phyloP scores from a whole-genome alignment of 306 rosid genomes.

The Vicia villosa region DNA sequence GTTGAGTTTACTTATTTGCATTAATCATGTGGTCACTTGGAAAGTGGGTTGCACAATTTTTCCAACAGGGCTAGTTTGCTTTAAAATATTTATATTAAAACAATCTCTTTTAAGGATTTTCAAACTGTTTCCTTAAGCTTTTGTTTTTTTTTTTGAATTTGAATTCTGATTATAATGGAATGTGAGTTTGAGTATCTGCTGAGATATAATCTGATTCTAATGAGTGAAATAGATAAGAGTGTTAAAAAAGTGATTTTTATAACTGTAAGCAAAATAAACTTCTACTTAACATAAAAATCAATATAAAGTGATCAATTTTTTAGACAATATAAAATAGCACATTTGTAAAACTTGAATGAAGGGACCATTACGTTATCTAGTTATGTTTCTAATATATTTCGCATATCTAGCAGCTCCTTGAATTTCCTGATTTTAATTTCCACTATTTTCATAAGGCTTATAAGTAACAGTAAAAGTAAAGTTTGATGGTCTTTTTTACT shows the following conservation, averaged over 20 bases:
- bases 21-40: constrained; percentile 11
- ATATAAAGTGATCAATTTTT: background rate
- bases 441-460: constrained; percentile 19
- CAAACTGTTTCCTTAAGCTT: background rate
- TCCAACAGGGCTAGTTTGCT: no score
- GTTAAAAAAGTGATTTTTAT: background rate
- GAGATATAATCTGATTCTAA: background rate
- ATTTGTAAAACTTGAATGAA: background rate
- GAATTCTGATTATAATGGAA: background rate
- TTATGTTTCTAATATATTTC: constrained; percentile 26
- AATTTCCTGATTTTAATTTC: background rate
- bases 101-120: background rate
- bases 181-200: background rate
- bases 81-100: no score
- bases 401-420: constrained; percentile 15
- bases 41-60: no score
- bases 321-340: background rate
- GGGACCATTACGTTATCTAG: background rate
- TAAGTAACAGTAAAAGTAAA: constrained; percentile 19
- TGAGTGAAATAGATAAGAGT: background rate
- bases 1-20: constrained; percentile 19
- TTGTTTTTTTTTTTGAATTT: background rate
- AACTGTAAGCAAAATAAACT: background rate
- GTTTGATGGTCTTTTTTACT: constrained; percentile 27
- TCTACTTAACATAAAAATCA: background rate